These are phyloP conservation scores for Berkeleyomyces rouxiae DNA, from an alignment of 2,329 filamentous ascomycete species.

Conservation along the genomic window DNA sequence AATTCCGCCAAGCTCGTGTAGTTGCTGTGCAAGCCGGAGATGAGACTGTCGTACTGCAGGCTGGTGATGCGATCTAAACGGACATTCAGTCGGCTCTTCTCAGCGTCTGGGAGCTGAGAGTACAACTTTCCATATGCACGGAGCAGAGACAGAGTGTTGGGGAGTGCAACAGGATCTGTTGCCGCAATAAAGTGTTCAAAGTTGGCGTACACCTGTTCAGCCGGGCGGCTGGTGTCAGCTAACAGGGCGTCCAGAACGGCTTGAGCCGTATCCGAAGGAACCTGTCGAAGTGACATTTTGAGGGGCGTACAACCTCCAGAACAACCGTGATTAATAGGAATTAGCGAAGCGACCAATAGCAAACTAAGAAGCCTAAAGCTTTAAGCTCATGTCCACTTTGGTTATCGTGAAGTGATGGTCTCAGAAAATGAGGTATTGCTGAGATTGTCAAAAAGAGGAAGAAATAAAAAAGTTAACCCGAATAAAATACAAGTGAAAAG, in stretches of 20 bases:
- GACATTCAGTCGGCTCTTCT: constrained; percentile 3
- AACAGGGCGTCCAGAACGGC: background rate
- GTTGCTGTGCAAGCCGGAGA: constrained; percentile 18
- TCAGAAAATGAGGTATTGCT: background rate
- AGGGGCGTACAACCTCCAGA: too few species aligned
- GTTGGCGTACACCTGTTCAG: background rate
- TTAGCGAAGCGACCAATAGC: background rate
- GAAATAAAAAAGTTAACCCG: background rate
- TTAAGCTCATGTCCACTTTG: too few species aligned
- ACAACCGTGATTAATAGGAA: background rate
- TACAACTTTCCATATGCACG: constrained; percentile 8
- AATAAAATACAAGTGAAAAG: background rate
- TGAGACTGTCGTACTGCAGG: constrained; percentile 13
- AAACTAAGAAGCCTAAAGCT: too few species aligned
- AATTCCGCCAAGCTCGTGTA: constrained; percentile 26
- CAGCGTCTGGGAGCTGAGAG: constrained; percentile 1
- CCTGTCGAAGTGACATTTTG: background rate
- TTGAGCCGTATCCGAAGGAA: background rate
- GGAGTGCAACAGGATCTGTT: background rate
- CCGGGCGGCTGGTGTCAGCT: background rate
- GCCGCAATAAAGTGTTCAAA: background rate
- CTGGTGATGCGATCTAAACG: background rate
- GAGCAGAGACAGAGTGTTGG: constrained; percentile 5
- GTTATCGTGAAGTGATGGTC: too few species aligned
- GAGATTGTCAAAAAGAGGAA: background rate